These are phyloP conservation scores for Phenoliferia sp. DNA, from an alignment of 1,284 basidiomycete genomes.

Conservation along the genomic window DNA sequence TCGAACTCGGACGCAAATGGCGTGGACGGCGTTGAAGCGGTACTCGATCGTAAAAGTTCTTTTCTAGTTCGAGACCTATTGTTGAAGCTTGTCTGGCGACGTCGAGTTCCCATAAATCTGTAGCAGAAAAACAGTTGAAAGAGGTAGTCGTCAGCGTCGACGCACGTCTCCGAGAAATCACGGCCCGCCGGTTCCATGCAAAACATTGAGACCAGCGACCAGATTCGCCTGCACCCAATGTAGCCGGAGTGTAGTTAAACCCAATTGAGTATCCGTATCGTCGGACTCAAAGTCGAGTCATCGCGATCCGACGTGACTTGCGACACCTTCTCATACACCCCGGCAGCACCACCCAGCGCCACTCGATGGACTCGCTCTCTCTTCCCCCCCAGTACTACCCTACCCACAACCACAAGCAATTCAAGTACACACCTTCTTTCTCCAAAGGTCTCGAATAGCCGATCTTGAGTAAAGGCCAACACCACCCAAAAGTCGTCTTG, in stretches of 20 bases:
- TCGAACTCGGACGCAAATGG: not conserved
- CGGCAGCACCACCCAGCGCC: not conserved
- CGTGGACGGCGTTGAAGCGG: not conserved
- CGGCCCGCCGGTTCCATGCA: too few relatives aligned
- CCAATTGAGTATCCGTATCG: too few relatives aligned
- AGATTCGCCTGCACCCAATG: too few relatives aligned
- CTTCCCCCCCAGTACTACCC: not conserved
- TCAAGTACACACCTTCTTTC: conserved; percentile 2
- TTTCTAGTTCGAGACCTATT: not conserved
- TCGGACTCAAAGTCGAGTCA: too few relatives aligned
- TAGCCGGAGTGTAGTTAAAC: too few relatives aligned
- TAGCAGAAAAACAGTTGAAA: not conserved
- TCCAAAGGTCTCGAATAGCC: conserved; percentile 17
- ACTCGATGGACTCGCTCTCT: not conserved
- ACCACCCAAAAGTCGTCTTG: conserved; percentile 21
- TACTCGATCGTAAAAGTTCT: not conserved
- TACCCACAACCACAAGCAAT: too few relatives aligned
- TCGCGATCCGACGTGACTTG: too few relatives aligned
- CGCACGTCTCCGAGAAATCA: not conserved
- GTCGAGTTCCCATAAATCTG: conserved; percentile 23
- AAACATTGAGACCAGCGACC: too few relatives aligned
- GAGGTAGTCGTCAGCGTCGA: too few relatives aligned
- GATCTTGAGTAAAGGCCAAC: conserved; percentile 16
- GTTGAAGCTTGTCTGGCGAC: not conserved
- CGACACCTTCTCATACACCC: too few relatives aligned